Base-by-base conservation (phyloP, 78 protist species). In the Dictyostelium firmibasis region DNA sequence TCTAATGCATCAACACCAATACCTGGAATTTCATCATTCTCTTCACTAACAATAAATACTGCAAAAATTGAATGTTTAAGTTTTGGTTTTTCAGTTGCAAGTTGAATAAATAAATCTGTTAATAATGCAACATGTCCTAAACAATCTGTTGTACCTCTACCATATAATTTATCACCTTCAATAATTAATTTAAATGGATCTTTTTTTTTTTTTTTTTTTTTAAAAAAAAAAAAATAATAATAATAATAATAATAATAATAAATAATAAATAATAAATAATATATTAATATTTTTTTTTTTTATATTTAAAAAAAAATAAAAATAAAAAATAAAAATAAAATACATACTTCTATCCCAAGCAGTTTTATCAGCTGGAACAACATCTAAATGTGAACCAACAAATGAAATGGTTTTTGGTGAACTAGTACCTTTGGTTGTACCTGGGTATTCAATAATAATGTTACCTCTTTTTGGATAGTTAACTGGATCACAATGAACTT, bases 61-160 rank as follows among this genome's bases (percentile, higher is more conserved):
- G 97, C 97, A 47, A 41, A 36, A 0, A 96, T 64, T 16, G 93
- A 57, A 14, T 72, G 78, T 16, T 92, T 84, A 13, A 96, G 83
- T 8, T 14, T 41, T 47, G 92, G 85, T 41, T 84, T 91, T 25
- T 81, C 47, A 2, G 94, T 86, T 7, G 97, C 94, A 23, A 96
- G 72, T 83, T 88, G 44, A 44, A 84, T 75, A 16, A 84, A 83
- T 41, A 89, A 67, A 35, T 92, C 92, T 14, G 92, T 85, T n/a
- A 92, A 35, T n/a, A 92, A 36, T 20, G 92, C 92, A 44, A 89
- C 94, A 50, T 89, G 96, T 18, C 97, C 98, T n/a, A 96, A 89
- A 75, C 98, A 96, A 79, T 98, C 99, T n/a, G 98, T 94, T 14
- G 96, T 89, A 72, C 98, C 98, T 43, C 98, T 83, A 43, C 98